Percentiles rank a stretch among this genome's conserved stretches.
These are phyloP conservation scores for carrot (Daucus carota) DNA, from an alignment of 129 eudicot species.

Conservation along the genomic window DNA sequence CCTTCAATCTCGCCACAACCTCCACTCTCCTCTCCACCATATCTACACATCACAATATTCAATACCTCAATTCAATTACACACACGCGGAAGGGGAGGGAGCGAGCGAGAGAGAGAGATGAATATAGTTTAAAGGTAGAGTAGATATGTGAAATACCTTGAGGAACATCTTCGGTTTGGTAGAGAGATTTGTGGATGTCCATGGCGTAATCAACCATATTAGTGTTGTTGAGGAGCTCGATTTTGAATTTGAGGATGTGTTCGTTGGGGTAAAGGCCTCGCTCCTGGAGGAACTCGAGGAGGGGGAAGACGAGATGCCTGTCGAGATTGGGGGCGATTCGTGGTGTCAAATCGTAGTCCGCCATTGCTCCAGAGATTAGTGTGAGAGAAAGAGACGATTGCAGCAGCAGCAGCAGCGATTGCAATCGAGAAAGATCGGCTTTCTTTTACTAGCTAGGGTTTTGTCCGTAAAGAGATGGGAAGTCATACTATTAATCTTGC, in stretches of 20 bases:
- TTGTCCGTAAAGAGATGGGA: not conserved
- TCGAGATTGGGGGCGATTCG: constrained; percentile 82
- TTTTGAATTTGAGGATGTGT: constrained; percentile 67
- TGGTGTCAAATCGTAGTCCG: constrained; percentile 77
- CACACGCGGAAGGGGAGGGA: no score
- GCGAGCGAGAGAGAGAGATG: not conserved
- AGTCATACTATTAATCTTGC: no score
- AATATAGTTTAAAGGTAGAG: not conserved
- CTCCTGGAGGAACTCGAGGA: constrained; percentile 84
- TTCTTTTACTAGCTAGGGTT: not conserved
- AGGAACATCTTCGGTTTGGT: constrained; percentile 87
- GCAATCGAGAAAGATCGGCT: not conserved
- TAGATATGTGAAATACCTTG: constrained; percentile 35
- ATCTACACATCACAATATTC: constrained; percentile 45
- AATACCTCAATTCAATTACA: no score
- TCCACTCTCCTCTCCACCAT: constrained; percentile 98
- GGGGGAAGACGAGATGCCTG: constrained; percentile 82
- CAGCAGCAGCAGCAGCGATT: not conserved
- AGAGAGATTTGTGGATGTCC: constrained; percentile 91
- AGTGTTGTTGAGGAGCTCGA: constrained; percentile 81
- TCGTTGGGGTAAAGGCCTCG: constrained; percentile 59
- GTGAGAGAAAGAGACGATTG: no score
- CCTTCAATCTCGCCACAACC: constrained; percentile 89
- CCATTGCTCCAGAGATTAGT: constrained; percentile 25
- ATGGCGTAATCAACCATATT: constrained; percentile 99